These are phyloP conservation scores for Grosmannia serpens DNA, from an alignment of 2,329 filamentous ascomycete genomes.

Conservation along the genomic window DNA sequence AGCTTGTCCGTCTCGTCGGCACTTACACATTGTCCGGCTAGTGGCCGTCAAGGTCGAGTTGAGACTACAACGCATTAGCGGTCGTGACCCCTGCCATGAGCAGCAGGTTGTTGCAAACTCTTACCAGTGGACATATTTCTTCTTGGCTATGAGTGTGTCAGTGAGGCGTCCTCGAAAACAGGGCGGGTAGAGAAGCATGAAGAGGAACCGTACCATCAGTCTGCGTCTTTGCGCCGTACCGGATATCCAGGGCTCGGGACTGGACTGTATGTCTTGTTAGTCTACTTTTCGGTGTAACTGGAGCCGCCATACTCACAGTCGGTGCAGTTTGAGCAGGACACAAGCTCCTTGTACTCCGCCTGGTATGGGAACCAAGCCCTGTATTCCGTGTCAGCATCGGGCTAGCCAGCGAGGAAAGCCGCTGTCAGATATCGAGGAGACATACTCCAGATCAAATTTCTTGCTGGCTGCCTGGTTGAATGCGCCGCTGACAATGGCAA, in stretches of 20 bases:
- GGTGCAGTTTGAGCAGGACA: constrained; percentile 95
- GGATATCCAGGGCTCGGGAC: constrained; percentile 83
- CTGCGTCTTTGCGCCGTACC: constrained; percentile 78
- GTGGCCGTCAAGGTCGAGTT: constrained; percentile 44
- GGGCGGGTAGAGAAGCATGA: constrained; percentile 13
- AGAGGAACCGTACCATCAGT: constrained; percentile 40
- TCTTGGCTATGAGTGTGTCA: constrained; percentile 35
- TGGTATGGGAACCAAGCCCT: constrained; percentile 83
- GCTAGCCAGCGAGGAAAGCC: constrained; percentile 29
- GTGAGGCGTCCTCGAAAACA: neutral
- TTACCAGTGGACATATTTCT: constrained; percentile 81
- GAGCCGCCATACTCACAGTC: constrained; percentile 40
- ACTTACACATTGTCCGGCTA: constrained; percentile 36
- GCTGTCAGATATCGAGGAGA: neutral
- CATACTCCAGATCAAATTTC: constrained; percentile 77
- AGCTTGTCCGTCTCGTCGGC: neutral
- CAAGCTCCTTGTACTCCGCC: constrained; percentile 95
- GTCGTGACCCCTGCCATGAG: too few species aligned
- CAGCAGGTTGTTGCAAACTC: neutral
- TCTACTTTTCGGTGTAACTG: neutral
- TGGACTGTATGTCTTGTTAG: constrained; percentile 41
- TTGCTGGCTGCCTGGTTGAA: constrained; percentile 78
- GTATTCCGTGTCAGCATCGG: constrained; percentile 21
- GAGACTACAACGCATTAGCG: constrained; percentile 26
- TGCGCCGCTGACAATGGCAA: constrained; percentile 91